Percentiles rank a stretch among this genome's conserved stretches.
Evolutionary conservation across 179 eudicot genomes (phyloP).

Genomic region (Actinidia arguta): DNA sequence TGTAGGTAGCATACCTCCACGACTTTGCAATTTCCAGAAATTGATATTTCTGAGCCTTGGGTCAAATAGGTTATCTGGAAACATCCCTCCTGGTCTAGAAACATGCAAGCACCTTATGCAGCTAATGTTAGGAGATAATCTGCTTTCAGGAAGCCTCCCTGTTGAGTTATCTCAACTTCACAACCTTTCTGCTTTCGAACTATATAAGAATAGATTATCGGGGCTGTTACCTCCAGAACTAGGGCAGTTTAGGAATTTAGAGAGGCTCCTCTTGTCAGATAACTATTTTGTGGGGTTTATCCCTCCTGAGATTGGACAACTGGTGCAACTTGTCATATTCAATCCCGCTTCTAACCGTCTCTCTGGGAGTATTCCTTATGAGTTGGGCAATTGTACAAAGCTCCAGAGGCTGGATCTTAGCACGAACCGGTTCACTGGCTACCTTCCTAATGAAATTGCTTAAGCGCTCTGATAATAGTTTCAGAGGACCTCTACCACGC

Average conservation of each 20-base stretch:
- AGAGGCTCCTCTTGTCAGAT: conserved; percentile 50
- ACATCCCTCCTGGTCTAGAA: conserved; percentile 51
- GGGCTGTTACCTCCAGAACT: conserved; percentile 52
- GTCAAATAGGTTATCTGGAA: conserved; percentile 53
- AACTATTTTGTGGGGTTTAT: conserved; percentile 49
- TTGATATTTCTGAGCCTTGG: conserved; percentile 59
- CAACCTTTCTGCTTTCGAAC: conserved; percentile 61
- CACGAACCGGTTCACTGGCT: conserved; percentile 47
- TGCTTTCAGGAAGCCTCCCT: conserved; percentile 51
- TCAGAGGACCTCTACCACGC: conserved; percentile 45
- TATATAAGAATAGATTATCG: conserved; percentile 45
- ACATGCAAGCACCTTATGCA: conserved; percentile 49
- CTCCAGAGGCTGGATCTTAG: conserved; percentile 69
- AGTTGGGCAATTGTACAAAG: conserved; percentile 48
- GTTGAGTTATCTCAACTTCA: conserved; percentile 43
- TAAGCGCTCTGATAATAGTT: conserved; percentile 51
- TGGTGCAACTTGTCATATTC: conserved; percentile 50
- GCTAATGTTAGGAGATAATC: conserved; percentile 59
- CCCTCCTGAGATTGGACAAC: conserved; percentile 56
- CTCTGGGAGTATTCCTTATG: conserved; percentile 47
- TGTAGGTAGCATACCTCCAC: conserved; percentile 47
- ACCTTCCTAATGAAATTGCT: conserved; percentile 48
- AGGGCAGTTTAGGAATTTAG: conserved; percentile 44
- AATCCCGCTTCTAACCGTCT: conserved; percentile 53
- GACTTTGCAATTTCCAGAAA: conserved; percentile 47